Evolutionary conservation across 495 filamentous ascomycete genomes (phyloP).

Genomic region (Penicillium dipodomyicola): DNA sequence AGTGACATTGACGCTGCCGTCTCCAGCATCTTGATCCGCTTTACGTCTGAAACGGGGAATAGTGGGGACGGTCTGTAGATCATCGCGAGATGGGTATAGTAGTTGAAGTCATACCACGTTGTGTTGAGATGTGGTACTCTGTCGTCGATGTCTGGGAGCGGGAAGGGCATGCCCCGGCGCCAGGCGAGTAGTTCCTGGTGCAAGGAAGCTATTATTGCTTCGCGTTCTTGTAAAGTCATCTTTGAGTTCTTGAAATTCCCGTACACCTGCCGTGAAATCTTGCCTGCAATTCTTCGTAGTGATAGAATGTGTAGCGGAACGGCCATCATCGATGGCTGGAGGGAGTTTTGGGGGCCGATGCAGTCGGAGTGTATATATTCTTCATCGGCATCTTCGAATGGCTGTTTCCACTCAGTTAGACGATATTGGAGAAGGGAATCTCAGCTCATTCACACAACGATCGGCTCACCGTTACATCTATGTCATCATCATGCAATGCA

Average conservation of each 20-base stretch:
- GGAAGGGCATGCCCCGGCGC: slow-evolving; percentile 43
- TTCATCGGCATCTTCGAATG: slow-evolving; percentile 37
- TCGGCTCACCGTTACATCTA: slow-evolving; percentile 31
- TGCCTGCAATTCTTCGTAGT: slow-evolving; percentile 36
- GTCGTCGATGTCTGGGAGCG: slow-evolving; percentile 34
- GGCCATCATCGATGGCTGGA: slow-evolving; percentile 36
- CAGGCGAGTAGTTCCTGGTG: slow-evolving; percentile 37
- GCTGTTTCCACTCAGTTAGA: slow-evolving; percentile 14
- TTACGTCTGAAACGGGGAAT: slow-evolving; percentile 28
- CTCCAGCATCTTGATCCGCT: slow-evolving; percentile 31
- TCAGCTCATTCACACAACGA: not conserved
- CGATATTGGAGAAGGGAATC: not conserved
- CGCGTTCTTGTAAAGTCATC: slow-evolving; percentile 21
- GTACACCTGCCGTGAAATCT: slow-evolving; percentile 33
- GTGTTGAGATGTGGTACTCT: slow-evolving; percentile 39
- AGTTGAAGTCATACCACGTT: slow-evolving; percentile 45
- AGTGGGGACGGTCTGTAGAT: slow-evolving; percentile 39
- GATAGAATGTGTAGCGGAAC: slow-evolving; percentile 40
- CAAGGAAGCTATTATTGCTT: slow-evolving; percentile 28
- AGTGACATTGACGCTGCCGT: slow-evolving; percentile 37
- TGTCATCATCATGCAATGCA: slow-evolving; percentile 41
- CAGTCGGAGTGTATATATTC: slow-evolving; percentile 29
- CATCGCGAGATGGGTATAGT: slow-evolving; percentile 39
- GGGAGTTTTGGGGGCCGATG: slow-evolving; percentile 13
- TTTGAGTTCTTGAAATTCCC: slow-evolving; percentile 14